A percentile compares a stretch with the other conserved stretches of the same genome.
phyloP scores from a whole-genome alignment of 2,329 filamentous ascomycete species.

The Colletotrichum lentis region DNA sequence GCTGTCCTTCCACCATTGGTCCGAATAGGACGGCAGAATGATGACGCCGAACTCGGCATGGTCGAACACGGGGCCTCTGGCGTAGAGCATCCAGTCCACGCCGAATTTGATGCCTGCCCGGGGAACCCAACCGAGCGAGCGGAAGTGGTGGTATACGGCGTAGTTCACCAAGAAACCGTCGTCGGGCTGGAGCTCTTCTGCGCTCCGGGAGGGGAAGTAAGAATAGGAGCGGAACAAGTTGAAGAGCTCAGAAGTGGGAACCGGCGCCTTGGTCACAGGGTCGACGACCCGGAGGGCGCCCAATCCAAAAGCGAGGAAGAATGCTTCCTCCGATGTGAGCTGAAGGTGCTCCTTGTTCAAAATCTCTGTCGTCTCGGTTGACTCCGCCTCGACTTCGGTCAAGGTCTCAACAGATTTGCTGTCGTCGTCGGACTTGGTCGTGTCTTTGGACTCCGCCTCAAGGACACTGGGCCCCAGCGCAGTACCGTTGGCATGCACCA shows the following conservation, averaged over 20 bases:
- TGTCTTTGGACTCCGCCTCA: slow-evolving; percentile 13
- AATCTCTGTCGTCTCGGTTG: slow-evolving; percentile 44
- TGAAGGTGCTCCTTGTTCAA: slow-evolving; percentile 83
- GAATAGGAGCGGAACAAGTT: slow-evolving; percentile 73
- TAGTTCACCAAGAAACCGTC: slow-evolving; percentile 89
- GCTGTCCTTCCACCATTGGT: slow-evolving; percentile 73
- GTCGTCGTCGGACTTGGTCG: background rate
- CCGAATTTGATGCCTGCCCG: slow-evolving; percentile 94
- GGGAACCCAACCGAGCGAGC: slow-evolving; percentile 93
- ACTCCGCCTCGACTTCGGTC: background rate
- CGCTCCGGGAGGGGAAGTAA: slow-evolving; percentile 68
- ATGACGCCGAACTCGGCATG: slow-evolving; percentile 93
- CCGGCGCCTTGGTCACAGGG: slow-evolving; percentile 52
- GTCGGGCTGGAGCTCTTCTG: slow-evolving; percentile 68
- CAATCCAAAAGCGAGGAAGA: slow-evolving; percentile 85
- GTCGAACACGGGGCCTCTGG: slow-evolving; percentile 89
- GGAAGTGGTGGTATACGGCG: slow-evolving; percentile 93
- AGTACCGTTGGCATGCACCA: slow-evolving; percentile 8
- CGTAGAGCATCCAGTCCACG: slow-evolving; percentile 93
- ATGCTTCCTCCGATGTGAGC: slow-evolving; percentile 86
- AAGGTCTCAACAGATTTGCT: background rate
- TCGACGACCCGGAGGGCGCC: slow-evolving; percentile 74
- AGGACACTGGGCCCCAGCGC: slow-evolving; percentile 19
- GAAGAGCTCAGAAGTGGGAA: slow-evolving; percentile 68
- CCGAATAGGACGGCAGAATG: slow-evolving; percentile 82